These are phyloP conservation scores for Chrysosporium queenslandicum DNA, from an alignment of 2,329 filamentous ascomycete species.

Conservation along the genomic window DNA sequence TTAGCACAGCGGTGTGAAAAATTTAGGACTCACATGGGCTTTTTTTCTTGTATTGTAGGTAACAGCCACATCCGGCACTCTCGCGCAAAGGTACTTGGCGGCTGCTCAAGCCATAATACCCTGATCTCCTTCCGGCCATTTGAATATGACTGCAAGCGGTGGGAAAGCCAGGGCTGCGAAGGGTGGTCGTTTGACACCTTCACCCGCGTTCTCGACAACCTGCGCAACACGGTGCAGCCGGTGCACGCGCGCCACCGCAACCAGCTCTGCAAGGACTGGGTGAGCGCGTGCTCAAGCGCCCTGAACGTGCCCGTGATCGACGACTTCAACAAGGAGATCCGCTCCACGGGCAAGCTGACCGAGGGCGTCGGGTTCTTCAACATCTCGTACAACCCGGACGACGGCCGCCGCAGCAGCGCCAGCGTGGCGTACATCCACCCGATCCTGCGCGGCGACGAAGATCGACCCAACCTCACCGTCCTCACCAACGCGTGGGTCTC, in stretches of 20 bases:
- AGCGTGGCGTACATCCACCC: slow-evolving; percentile 90
- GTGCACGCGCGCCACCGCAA: slow-evolving; percentile 78
- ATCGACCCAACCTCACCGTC: slow-evolving; percentile 71
- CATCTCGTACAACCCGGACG: slow-evolving; percentile 82
- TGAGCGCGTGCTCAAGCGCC: slow-evolving; percentile 66
- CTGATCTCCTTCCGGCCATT: slow-evolving; percentile 88
- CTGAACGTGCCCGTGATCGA: slow-evolving; percentile 70
- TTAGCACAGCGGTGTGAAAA: too few relatives aligned
- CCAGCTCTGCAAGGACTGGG: slow-evolving; percentile 85
- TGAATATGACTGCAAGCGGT: slow-evolving; percentile 75
- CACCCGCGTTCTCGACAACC: slow-evolving; percentile 68
- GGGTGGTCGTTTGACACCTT: slow-evolving; percentile 83
- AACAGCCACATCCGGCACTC: slow-evolving; percentile 90
- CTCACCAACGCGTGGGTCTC: slow-evolving; percentile 82
- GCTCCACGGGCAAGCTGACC: slow-evolving; percentile 58
- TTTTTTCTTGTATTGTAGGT: slow-evolving; percentile 40
- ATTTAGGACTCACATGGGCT: slow-evolving; percentile 10
- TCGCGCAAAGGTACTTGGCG: slow-evolving; percentile 81
- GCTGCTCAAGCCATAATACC: slow-evolving; percentile 89
- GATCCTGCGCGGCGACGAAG: slow-evolving; percentile 72
- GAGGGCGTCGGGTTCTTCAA: slow-evolving; percentile 83
- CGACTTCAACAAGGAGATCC: slow-evolving; percentile 82
- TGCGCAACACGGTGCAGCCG: slow-evolving; percentile 83
- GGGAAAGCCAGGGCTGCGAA: slow-evolving; percentile 69
- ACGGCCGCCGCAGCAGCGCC: slow-evolving; percentile 72